Conservation (phyloP, 2,329 filamentous ascomycete genomes). For the Exophiala phaeomuriformis region DNA sequence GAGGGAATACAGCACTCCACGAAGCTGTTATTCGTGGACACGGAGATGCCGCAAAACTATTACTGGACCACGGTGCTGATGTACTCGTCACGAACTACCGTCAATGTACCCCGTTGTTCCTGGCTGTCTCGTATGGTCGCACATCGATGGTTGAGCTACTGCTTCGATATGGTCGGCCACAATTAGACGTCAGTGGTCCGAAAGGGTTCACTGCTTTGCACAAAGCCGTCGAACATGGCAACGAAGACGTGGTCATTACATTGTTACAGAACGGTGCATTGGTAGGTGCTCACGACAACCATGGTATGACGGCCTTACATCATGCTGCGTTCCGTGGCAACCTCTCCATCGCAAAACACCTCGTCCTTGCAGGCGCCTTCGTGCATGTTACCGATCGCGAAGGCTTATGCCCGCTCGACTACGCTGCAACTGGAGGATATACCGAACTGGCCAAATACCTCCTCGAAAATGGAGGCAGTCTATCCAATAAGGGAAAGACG, state of each 20-base stretch:
- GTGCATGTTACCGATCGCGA: constrained; percentile 19
- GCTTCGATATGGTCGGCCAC: constrained; percentile 17
- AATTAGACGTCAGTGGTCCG: constrained; percentile 19
- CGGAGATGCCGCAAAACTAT: constrained; percentile 16
- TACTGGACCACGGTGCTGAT: constrained; percentile 21
- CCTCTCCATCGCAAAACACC: constrained; percentile 12
- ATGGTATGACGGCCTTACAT: constrained; percentile 22
- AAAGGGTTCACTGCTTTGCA: constrained; percentile 27
- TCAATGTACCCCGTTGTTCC: constrained; percentile 21
- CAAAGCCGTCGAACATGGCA: constrained; percentile 26
- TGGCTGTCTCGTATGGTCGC: constrained; percentile 22
- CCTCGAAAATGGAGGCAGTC: constrained; percentile 26
- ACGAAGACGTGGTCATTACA: constrained; percentile 27
- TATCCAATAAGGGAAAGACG: constrained; percentile 28
- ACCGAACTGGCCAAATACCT: constrained; percentile 19
- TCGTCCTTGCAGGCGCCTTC: constrained; percentile 18
- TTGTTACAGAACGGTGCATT: constrained; percentile 27
- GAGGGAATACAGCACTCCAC: constrained; percentile 24
- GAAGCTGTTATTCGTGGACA: constrained; percentile 22
- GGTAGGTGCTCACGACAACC: constrained; percentile 21
- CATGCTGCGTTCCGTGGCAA: constrained; percentile 21
- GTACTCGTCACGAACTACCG: constrained; percentile 17
- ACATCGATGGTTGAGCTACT: constrained; percentile 17
- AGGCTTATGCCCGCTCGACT: constrained; percentile 21
- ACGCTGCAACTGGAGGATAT: constrained; percentile 24